phyloP scores from a whole-genome alignment of 441 rosid genomes.

The Erysimum pusillum region DNA sequence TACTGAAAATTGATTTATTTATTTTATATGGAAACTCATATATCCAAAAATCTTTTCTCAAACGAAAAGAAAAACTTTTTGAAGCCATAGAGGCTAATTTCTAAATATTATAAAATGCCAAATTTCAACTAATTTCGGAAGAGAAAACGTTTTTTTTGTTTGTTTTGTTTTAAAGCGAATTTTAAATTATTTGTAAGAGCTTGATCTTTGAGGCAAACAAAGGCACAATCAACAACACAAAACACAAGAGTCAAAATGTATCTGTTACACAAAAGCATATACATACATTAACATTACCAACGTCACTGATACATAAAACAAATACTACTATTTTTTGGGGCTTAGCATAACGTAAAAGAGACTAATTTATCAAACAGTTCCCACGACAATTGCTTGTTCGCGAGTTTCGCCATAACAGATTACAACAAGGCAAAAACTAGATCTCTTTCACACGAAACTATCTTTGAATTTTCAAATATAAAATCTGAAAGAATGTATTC shows the following conservation, averaged over 20 bases:
- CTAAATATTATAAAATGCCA: not conserved
- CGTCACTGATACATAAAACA: conserved; percentile 7
- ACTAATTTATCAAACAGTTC: not conserved
- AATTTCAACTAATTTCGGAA: not conserved
- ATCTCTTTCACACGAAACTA: conserved; percentile 2
- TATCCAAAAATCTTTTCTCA: not conserved
- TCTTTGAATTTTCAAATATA: not conserved
- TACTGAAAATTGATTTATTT: no score
- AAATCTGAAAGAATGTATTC: not conserved
- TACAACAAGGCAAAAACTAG: not conserved
- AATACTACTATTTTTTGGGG: not conserved
- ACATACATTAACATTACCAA: conserved; percentile 18
- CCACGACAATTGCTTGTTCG: conserved; percentile 1
- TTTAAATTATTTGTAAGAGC: not conserved
- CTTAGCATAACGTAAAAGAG: not conserved
- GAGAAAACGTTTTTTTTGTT: not conserved
- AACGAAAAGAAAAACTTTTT: not conserved
- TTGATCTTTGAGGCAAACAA: conserved; percentile 27
- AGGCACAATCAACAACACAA: not conserved
- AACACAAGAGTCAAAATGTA: conserved; percentile 38
- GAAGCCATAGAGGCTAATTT: not conserved
- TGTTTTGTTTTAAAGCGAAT: not conserved
- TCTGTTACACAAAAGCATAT: conserved; percentile 35
- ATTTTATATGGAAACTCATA: no score
- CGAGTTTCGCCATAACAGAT: conserved; percentile 9